Conservation (phyloP, 2,329 filamentous ascomycete genomes). For the Colletotrichum sp. region DNA sequence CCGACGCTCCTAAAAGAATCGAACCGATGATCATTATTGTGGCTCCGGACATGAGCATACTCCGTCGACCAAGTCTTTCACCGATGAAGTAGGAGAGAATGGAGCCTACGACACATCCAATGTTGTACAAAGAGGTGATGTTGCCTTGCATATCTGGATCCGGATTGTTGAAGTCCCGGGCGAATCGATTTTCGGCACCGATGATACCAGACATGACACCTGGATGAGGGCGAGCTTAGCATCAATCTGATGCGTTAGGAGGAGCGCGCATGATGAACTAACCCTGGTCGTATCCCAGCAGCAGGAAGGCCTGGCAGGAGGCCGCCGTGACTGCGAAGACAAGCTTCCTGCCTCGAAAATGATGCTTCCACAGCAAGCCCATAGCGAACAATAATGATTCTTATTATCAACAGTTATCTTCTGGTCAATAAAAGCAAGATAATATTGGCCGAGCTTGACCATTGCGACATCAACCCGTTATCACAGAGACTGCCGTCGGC, state of each 20-base stretch:
- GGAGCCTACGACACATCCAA: constrained; percentile 26
- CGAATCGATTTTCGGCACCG: constrained; percentile 44
- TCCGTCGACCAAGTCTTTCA: background rate
- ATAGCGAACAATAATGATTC: background rate
- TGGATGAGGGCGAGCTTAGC: background rate
- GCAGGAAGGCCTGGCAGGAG: background rate
- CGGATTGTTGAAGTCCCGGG: constrained; percentile 39
- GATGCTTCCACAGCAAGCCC: background rate
- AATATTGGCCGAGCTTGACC: background rate
- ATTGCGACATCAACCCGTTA: background rate
- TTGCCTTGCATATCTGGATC: constrained; percentile 41
- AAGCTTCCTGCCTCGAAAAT: background rate
- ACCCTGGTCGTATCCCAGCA: background rate
- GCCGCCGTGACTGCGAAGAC: background rate
- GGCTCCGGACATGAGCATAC: background rate
- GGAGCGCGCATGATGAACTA: background rate
- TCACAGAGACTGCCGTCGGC: background rate
- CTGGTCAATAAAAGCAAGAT: background rate
- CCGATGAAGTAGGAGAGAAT: background rate
- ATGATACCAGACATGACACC: constrained; percentile 35
- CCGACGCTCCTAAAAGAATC: background rate
- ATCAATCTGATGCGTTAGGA: background rate
- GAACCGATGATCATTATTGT: background rate
- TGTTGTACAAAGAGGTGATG: constrained; percentile 36
- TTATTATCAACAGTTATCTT: background rate